Evolutionary conservation across 2,329 filamentous ascomycete genomes (phyloP).

Genomic region (Keithomyces neogunnii): DNA sequence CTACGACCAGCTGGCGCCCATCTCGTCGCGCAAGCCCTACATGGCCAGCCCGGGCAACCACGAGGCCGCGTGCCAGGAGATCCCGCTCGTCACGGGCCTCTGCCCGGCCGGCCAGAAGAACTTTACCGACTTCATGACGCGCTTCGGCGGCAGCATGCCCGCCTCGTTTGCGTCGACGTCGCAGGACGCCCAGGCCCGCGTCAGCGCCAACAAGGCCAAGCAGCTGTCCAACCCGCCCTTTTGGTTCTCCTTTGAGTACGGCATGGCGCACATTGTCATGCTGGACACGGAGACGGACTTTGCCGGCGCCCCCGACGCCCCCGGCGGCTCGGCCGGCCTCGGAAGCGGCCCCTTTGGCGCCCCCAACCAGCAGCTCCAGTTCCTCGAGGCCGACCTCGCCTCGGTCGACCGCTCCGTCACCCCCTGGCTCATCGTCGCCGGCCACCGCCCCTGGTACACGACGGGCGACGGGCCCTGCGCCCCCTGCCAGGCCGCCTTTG

Average conservation of each 20-base stretch:
- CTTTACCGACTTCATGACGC: conserved; percentile 51
- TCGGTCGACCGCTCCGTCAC: conserved; percentile 47
- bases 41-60: conserved; percentile 41
- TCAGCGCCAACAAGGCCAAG: conserved; percentile 35
- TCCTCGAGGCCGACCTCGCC: conserved; percentile 45
- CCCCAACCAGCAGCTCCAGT: conserved; percentile 41
- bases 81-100: conserved; percentile 24
- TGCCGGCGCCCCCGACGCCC: conserved; percentile 19
- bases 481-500: conserved; percentile 43
- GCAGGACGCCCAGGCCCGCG: conserved; percentile 27
- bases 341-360: conserved; percentile 41
- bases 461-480: conserved; percentile 28
- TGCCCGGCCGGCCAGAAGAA: conserved; percentile 48
- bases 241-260: conserved; percentile 19
- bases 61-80: conserved; percentile 44
- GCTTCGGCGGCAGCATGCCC: conserved; percentile 45
- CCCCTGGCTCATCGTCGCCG: conserved; percentile 31
- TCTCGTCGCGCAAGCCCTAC: conserved; percentile 45
- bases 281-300: conserved; percentile 26
- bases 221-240: conserved; percentile 19
- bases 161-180: conserved; percentile 41
- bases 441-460: conserved; percentile 40
- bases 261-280: conserved; percentile 20
- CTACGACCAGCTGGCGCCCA: conserved; percentile 31
- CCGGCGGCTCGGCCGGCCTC: conserved; percentile 19